These are phyloP conservation scores for Tricholoma sp. DNA, from an alignment of 768 basidiomycete species.

Conservation along the genomic window DNA sequence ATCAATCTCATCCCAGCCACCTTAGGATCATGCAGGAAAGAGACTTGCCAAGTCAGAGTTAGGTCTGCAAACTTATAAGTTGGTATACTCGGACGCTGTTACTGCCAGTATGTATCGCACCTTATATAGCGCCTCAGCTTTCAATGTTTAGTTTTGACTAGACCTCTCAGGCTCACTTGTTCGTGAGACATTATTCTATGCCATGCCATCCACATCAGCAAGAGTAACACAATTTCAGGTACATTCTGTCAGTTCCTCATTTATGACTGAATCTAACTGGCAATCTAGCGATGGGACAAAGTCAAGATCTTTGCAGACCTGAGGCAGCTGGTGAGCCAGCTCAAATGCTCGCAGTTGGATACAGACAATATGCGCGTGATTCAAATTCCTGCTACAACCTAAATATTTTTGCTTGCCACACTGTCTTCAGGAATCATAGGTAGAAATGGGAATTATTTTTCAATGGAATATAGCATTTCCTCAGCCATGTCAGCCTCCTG, in stretches of 20 bases:
- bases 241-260: neutral
- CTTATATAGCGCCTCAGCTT: neutral
- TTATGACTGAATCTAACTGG: neutral
- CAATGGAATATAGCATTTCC: no score
- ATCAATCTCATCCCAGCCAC: neutral
- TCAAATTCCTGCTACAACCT: neutral
- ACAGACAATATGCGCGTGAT: conserved; percentile 5
- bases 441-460: no score
- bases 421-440: neutral
- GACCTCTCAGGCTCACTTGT: neutral
- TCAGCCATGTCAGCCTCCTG: no score
- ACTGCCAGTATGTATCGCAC: neutral
- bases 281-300: conserved; percentile 9
- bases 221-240: conserved; percentile 72
- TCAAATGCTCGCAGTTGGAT: conserved; percentile 6
- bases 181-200: conserved; percentile 66
- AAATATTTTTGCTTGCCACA: neutral
- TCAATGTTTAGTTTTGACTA: neutral
- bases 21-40: conserved; percentile 4
- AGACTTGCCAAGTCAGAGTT: conserved; percentile 3
- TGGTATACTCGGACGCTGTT: conserved; percentile 29
- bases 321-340: conserved; percentile 1
- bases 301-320: conserved; percentile 6
- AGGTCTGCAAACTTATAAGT: conserved; percentile 50
- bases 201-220: conserved; percentile 74